phyloP scores from a whole-genome alignment of 805 yeast species.

The Cyberlindnera misumaiensis region DNA sequence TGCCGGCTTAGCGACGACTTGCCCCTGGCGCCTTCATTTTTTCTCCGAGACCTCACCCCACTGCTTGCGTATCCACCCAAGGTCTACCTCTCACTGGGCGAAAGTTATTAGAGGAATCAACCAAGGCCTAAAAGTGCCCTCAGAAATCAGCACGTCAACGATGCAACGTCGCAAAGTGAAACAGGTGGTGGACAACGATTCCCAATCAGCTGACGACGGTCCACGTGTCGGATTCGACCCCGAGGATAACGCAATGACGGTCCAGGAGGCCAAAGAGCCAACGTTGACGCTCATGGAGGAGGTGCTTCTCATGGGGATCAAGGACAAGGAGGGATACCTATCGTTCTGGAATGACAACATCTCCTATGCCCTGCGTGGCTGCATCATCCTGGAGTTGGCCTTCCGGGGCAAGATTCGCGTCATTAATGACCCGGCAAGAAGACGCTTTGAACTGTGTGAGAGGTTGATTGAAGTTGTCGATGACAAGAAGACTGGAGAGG shows the following conservation, averaged over 20 bases:
- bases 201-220: conserved; percentile 5
- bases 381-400: conserved; percentile 87
- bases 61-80: too few species aligned
- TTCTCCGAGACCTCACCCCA: too few species aligned
- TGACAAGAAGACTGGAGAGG: conserved; percentile 87
- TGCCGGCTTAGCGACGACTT: too few species aligned
- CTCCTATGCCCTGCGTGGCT: conserved; percentile 92
- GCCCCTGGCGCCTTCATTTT: too few species aligned
- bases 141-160: not conserved
- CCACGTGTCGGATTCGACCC: conserved; percentile 77
- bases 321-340: conserved; percentile 92
- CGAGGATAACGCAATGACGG: conserved; percentile 34
- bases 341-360: conserved; percentile 98
- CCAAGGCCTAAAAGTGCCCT: not conserved
- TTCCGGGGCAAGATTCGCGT: conserved; percentile 83
- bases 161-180: conserved; percentile 72
- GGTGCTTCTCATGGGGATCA: conserved; percentile 84
- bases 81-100: too few species aligned
- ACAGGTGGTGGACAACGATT: conserved; percentile 18
- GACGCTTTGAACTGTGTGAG: conserved; percentile 82
- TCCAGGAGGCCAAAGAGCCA: conserved; percentile 43
- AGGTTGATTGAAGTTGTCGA: conserved; percentile 84
- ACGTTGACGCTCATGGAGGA: conserved; percentile 92
- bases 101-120: too few species aligned
- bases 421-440: conserved; percentile 87